Conservation (phyloP, 306 rosid species). For the Erythrophleum fordii region DNA sequence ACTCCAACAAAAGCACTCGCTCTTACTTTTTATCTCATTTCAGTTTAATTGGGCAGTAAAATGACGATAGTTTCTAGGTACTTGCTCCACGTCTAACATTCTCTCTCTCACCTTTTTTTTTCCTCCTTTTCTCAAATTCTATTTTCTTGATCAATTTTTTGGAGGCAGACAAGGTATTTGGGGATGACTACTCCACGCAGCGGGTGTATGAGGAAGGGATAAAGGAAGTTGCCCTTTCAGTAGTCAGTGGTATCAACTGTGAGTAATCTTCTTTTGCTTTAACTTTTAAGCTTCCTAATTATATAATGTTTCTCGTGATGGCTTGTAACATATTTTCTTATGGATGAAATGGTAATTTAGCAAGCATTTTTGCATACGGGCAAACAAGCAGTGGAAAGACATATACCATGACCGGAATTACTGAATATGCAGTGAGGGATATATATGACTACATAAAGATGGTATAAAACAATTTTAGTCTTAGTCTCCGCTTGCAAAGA, state of each 20-base stretch:
- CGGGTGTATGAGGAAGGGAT: conserved; percentile 81
- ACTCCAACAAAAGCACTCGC: not conserved
- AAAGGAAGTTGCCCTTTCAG: conserved; percentile 85
- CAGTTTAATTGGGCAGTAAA: not conserved
- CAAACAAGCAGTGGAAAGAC: conserved; percentile 99
- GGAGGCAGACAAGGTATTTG: conserved; percentile 78
- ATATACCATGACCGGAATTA: conserved; percentile 87
- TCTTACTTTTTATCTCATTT: not conserved
- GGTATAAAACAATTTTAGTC: conserved; percentile 47
- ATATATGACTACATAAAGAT: conserved; percentile 65
- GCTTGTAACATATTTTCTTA: conserved; percentile 12
- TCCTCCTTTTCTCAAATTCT: not conserved
- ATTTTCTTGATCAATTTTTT: conserved; percentile 20
- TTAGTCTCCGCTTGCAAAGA: not conserved
- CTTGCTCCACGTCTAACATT: not conserved
- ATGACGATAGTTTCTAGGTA: not conserved
- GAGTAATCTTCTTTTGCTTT: conserved; percentile 42
- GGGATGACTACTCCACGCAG: conserved; percentile 57
- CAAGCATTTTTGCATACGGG: conserved; percentile 88
- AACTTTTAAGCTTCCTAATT: conserved; percentile 32
- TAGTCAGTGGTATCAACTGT: conserved; percentile 87
- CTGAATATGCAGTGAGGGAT: conserved; percentile 70
- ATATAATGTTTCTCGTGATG: not conserved
- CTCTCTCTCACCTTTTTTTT: not conserved
- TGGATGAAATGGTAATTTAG: conserved; percentile 47